Conservation (phyloP, 176 grass and related monocot genomes). For the Oryza australiensis region DNA sequence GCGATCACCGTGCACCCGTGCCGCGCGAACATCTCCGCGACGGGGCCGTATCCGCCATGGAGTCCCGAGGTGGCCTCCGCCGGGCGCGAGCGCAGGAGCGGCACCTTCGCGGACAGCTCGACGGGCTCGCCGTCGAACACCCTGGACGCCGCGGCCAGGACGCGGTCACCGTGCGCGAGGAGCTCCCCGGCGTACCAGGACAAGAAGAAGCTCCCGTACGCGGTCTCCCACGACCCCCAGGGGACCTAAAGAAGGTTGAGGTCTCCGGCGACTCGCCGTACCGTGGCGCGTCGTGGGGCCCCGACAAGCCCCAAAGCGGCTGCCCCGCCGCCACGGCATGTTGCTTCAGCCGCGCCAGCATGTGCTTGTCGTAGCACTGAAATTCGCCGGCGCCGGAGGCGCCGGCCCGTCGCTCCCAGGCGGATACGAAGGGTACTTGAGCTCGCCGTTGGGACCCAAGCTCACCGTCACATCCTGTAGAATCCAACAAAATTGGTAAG, state of each 20-base stretch:
- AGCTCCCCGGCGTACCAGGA: conserved; percentile 62
- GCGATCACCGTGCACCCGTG: conserved; percentile 49
- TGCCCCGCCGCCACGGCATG: conserved; percentile 42
- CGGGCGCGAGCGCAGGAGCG: conserved; percentile 39
- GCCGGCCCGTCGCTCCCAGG: background rate
- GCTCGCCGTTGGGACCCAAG: conserved; percentile 57
- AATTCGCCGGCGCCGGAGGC: conserved; percentile 54
- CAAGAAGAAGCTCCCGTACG: conserved; percentile 61
- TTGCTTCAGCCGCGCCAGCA: conserved; percentile 48
- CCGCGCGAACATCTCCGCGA: conserved; percentile 46
- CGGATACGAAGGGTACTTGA: conserved; percentile 56
- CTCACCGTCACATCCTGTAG: conserved; percentile 55
- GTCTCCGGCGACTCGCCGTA: conserved; percentile 39
- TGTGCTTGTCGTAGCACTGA: conserved; percentile 69
- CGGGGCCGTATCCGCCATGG: conserved; percentile 42
- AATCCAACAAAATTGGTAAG: background rate
- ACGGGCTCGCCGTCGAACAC: conserved; percentile 41
- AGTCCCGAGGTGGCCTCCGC: conserved; percentile 49
- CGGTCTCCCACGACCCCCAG: conserved; percentile 52
- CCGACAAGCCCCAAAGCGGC: conserved; percentile 56
- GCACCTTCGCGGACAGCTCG: conserved; percentile 57
- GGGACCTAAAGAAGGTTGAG: conserved; percentile 44
- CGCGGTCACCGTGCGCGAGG: conserved; percentile 46
- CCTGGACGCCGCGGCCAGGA: conserved; percentile 43
- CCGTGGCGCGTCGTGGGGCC: conserved; percentile 51